These are phyloP conservation scores for Linum tenue DNA, from an alignment of 345 rosid species.

Conservation along the genomic window DNA sequence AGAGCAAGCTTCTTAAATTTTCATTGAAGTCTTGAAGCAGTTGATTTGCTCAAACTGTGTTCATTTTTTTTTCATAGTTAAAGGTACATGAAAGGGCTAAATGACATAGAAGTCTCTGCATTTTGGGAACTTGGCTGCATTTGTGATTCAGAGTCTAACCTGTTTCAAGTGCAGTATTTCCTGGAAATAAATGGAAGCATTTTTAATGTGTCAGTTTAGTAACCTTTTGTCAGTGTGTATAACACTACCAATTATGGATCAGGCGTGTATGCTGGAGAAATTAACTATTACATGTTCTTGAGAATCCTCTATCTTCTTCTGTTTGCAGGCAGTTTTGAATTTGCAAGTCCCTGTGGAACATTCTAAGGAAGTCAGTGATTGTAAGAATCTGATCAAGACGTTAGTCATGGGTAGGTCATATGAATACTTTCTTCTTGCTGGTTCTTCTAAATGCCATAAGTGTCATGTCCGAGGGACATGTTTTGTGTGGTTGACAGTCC, in stretches of 20 bases:
- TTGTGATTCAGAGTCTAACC: background rate
- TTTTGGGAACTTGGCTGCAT: background rate
- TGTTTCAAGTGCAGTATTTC: background rate
- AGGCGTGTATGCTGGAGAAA: too few species aligned
- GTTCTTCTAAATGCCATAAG: background rate
- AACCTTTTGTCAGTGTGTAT: too few species aligned
- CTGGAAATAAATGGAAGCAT: background rate
- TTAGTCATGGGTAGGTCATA: slow-evolving; percentile 85
- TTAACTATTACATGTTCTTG: too few species aligned
- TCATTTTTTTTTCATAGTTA: background rate
- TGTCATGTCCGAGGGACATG: slow-evolving; percentile 7
- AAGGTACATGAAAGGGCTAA: background rate
- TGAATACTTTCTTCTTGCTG: slow-evolving; percentile 7
- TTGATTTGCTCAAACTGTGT: background rate
- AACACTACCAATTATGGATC: too few species aligned
- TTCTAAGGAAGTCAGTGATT: slow-evolving; percentile 96
- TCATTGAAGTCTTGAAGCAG: background rate
- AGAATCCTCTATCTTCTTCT: background rate
- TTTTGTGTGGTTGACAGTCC: background rate
- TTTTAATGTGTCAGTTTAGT: too few species aligned
- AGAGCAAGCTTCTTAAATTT: background rate
- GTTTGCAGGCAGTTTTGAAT: slow-evolving; percentile 91
- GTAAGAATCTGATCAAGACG: slow-evolving; percentile 92
- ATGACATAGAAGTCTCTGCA: background rate
- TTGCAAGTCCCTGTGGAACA: slow-evolving; percentile 94